Evolutionary conservation across 495 filamentous ascomycete species (phyloP), one percentile per base, ranked within the genome.

Genomic region (Tuber umbilicatum): DNA sequence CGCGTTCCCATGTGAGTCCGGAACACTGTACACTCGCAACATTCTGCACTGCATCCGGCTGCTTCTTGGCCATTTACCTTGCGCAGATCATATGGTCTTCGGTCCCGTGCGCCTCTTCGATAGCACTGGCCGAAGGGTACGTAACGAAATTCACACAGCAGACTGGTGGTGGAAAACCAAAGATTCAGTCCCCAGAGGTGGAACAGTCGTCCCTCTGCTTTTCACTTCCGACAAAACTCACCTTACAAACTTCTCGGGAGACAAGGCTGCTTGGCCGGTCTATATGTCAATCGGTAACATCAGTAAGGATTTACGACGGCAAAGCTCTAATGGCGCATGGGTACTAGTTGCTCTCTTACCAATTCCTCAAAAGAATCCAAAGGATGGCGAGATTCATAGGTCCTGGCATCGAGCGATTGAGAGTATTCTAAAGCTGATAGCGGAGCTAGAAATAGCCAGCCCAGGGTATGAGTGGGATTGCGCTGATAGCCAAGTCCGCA

Each of bases 171-270:
- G 43, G 40, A 35, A 74, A 7, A 50, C 16, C 3, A 23, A 71
- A 55, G 70, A 55, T 3, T 41, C 39, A 1, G 60, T 38, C 6
- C 12, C 68, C 14, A 21, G 31, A 10, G 73, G 69, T 9, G 38
- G 69, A 47, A 75, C 17, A 12, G 0, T 75, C 1, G 23, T 72
- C 12, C 73, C 69, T 6, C 39, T 64, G 2, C 43, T 74, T n/a
- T 60, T 42, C 4, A 5, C 38, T 21, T 74, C 43, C 17, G 37
- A 72, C 23, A 71, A 71, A 37, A 74, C 69, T 6, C 23, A 27
- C 5, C 55, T 75, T 10, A 73, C 50, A 43, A 75, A 73, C 45
- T 75, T 73, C 39, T 75, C 38, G 1, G 50, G 38, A 17, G 47
- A 75, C 10, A 73, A 75, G 47, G 43, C 41, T 16, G 45, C 39